These are phyloP conservation scores for Quillaja saponaria DNA, from an alignment of 306 rosid genomes.

Conservation along the genomic window DNA sequence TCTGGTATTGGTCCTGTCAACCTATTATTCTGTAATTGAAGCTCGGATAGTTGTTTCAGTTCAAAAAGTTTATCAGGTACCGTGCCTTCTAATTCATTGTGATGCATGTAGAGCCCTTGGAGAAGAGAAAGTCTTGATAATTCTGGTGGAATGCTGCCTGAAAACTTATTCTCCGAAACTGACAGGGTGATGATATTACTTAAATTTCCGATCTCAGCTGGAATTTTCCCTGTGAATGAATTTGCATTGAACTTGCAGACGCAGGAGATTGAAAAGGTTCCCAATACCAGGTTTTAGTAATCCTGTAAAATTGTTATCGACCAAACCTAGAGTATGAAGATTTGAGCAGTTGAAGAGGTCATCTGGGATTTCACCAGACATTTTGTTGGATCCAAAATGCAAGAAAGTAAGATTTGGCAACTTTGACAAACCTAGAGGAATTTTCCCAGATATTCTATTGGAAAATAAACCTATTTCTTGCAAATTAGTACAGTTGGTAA, in stretches of 20 bases:
- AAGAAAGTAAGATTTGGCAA: conserved; percentile 64
- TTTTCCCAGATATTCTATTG: conserved; percentile 57
- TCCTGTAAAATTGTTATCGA: conserved; percentile 54
- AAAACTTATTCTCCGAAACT: conserved; percentile 59
- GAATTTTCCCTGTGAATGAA: conserved; percentile 69
- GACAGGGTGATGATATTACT: conserved; percentile 46
- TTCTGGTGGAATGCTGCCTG: conserved; percentile 67
- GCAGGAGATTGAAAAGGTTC: conserved; percentile 51
- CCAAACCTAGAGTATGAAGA: conserved; percentile 55
- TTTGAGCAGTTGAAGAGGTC: conserved; percentile 71
- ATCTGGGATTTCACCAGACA: conserved; percentile 80
- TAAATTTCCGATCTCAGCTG: conserved; percentile 68
- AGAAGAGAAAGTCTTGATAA: conserved; percentile 66
- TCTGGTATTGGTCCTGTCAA: conserved; percentile 73
- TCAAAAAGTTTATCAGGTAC: conserved; percentile 63
- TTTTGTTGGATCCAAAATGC: conserved; percentile 43
- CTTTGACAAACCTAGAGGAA: conserved; percentile 66
- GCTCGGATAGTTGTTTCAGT: conserved; percentile 45
- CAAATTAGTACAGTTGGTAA: conserved; percentile 66
- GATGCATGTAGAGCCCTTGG: conserved; percentile 58
- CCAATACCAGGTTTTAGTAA: conserved; percentile 55
- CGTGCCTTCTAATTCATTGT: conserved; percentile 61
- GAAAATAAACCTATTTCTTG: conserved; percentile 40
- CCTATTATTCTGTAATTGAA: conserved; percentile 55
- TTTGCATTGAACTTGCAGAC: conserved; percentile 37